Base-by-base conservation (phyloP, 2,329 filamentous ascomycete species). In the Ilyonectria robusta region DNA sequence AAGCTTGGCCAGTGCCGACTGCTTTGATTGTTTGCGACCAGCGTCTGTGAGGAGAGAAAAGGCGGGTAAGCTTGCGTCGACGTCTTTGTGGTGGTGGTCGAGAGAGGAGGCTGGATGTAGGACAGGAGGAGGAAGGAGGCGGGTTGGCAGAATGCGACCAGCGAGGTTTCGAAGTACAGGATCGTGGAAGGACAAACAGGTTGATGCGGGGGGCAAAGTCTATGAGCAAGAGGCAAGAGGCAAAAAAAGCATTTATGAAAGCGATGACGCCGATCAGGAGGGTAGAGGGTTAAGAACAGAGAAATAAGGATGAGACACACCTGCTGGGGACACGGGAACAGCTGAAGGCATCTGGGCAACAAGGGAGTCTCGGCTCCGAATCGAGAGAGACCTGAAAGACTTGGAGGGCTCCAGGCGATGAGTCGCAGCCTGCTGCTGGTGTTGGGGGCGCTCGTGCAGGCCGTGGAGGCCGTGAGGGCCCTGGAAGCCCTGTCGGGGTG, bases 1-100 rank as follows among this genome's bases (percentile, higher is more conserved):
- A 78, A 82, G 78, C 77, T 84, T 84, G 62, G 82, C 81, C 65
- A 84, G 76, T 62, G 77, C 77, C 56, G 81, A 83, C 64, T 83
- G 81, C 66, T 81, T 81, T 66, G 81, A 78, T 75, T 82, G 80
- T 76, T 74, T 77, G 59, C 73, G 77, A 65, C 76, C 77, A 68
- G 73, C 69, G 72, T 78, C 78, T 80, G 65, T 64, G 59, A 31
- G 59, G 60, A 59, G 37, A 70, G 33, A 59, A 62, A 51, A 68
- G 51, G 60, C 57, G 44, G 29, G 65, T 71, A 53, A 71, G 65
- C 50, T 62, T 67, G 51, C 54, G 50, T 65, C 51, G 40, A n/a
- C 17, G 40, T 8, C 53, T 67, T 61, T 66, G 42, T 26, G 21
- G 13, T 33, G 26, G 62, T 61, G 53, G 44, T 65, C 54, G 59